Evolutionary conservation across 495 filamentous ascomycete species (phyloP), one percentile per base, ranked within the genome.

Genomic region (Lophiotrema nucula): DNA sequence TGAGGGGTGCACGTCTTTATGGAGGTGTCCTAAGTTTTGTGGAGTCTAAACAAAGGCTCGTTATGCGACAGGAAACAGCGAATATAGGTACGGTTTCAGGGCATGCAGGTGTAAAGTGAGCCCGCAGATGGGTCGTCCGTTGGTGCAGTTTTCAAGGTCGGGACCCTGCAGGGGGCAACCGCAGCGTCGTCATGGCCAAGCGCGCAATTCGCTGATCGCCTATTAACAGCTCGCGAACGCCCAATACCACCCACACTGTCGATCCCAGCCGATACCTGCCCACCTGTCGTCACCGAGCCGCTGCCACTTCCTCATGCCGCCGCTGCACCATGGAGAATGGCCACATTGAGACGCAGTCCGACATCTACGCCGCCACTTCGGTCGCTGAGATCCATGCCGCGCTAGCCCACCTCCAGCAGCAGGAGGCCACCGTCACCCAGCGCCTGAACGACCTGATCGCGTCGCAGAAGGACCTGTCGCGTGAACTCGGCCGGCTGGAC

Each of bases 401-500:
- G 23, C 79, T 98, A 52, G 78, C 83, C 41, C 76, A 82, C 65
- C 82, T 98, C 25, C 84, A 86, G 63, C 76, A 79, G 27, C 89
- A 87, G 61, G 92, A 97, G 74, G 76, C 84, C 39, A 69, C 80
- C 37, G 80, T 96, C 35, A 90, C 88, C 2, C 73, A 76, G 43
- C 84, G 84, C 21, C 84, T 98, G n/a, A 79, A 88, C 67, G 74
- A 79, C 24, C 81, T 96, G 35, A 73, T 96, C 22, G 79, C 83
- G 50, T 88, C 87, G 0, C 91, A 96, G 68, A 84, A 88, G 47
- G 88, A 93, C 66, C 80, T 97, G 39, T 84, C 85, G 6, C 87
- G 89, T 50, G 86, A 95, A 59, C 76, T 98, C 51, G 81, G 83
- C 24, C 85, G 92, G n/a, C 81, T 98, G 33, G 95, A 98, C 71